Base-by-base conservation (phyloP, 1,284 basidiomycete genomes). In the Sporisorium graminicola region DNA sequence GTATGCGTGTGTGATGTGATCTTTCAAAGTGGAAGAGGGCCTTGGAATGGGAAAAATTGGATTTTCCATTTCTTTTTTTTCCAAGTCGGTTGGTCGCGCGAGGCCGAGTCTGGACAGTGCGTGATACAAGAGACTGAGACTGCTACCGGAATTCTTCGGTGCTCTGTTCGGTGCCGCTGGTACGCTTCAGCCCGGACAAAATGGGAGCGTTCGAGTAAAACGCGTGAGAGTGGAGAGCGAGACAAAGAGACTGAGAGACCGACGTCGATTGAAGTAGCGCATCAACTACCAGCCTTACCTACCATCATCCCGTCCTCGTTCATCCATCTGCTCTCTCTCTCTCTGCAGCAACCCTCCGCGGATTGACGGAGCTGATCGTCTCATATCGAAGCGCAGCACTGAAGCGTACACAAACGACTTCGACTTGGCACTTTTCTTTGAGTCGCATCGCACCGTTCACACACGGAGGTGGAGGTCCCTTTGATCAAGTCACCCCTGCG, bases 381-480 rank as follows among this genome's bases (percentile, higher is more conserved):
- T 50, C 49, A 31, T 20, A 13, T 50, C 49, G 14, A 20, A 50
- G 55, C 43, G 55, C 55, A 57, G 42, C 42, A 33, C 31, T 24
- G 42, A 46, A 57, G 43, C 24, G 46, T 57, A 16, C 22, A 35
- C 8, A 16, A 16, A 5, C 37, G 14, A 40, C 37, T 13, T 40
- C 43, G 18, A 31, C 18, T 20, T 44, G 26, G 55, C 55, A 26
- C 29, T 20, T 47, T 44, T 8, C 31, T 46, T 44, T 16, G 29
- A 42, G 18, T 31, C 26, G 24, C 22, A 26, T n/a, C 42, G 26
- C 29, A 33, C 31, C 31, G 22, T 24, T 29, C 18, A 22, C 43
- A 27, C 31, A 46, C 31, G 18, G 13, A 57, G 43, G 55, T 57
- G 31, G 55, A 57, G 55, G 43, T n/a, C 20, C 43, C 43, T 57